These are phyloP conservation scores for Cyberlindnera suaveolens DNA, from an alignment of 805 yeast genomes.

Conservation along the genomic window DNA sequence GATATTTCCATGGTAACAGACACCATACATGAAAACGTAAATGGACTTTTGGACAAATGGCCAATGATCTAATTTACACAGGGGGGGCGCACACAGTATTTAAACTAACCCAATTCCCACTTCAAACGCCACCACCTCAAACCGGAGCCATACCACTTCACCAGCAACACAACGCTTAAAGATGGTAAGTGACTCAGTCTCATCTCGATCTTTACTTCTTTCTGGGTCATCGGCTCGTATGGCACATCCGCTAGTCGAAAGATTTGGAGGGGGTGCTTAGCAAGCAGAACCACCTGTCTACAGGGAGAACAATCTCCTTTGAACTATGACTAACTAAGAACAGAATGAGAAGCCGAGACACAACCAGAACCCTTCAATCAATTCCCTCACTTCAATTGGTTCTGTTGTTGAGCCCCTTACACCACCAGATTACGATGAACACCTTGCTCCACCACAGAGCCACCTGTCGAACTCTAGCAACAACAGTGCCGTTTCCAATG, in stretches of 20 bases:
- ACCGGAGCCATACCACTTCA: background rate
- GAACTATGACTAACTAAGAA: slow-evolving; percentile 6
- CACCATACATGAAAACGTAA: slow-evolving; percentile 11
- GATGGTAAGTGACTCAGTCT: slow-evolving; percentile 3
- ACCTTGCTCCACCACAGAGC: slow-evolving; percentile 12
- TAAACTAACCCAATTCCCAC: slow-evolving; percentile 9
- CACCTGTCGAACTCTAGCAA: slow-evolving; percentile 13
- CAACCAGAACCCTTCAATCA: slow-evolving; percentile 24
- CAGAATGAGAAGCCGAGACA: slow-evolving; percentile 18
- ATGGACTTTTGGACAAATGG: slow-evolving; percentile 1
- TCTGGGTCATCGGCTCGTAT: too few species aligned
- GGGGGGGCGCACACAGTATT: slow-evolving; percentile 7
- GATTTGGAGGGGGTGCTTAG: too few species aligned
- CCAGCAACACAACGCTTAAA: background rate
- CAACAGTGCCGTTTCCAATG: slow-evolving; percentile 4
- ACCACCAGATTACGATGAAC: slow-evolving; percentile 35
- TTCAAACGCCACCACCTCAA: background rate
- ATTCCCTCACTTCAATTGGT: slow-evolving; percentile 35
- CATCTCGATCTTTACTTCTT: background rate
- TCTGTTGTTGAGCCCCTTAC: slow-evolving; percentile 48
- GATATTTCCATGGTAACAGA: slow-evolving; percentile 19
- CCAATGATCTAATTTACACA: slow-evolving; percentile 3
- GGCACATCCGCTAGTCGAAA: too few species aligned
- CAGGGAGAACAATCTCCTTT: too few species aligned
- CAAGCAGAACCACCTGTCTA: too few species aligned